phyloP scores from a whole-genome alignment of 108 stramenopile species.

The Fistulifera solaris region DNA sequence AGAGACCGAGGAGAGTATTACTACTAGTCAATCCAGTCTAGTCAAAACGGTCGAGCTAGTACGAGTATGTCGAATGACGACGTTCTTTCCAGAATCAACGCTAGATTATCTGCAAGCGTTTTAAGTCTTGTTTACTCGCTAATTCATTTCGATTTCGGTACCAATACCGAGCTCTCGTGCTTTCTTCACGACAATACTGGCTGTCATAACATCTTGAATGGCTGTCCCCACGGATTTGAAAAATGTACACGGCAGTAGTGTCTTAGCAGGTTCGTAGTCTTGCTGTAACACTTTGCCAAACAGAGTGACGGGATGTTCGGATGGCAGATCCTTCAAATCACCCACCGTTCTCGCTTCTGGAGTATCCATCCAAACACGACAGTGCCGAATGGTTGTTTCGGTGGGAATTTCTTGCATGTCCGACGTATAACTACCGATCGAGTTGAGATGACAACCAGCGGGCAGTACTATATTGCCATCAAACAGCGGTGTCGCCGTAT shows the following conservation, averaged over 20 bases:
- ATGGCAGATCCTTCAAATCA: constrained; percentile 49
- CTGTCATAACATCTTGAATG: constrained; percentile 75
- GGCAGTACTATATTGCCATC: constrained; percentile 28
- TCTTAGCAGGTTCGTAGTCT: constrained; percentile 11
- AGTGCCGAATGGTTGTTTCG: constrained; percentile 18
- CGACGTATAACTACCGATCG: constrained; percentile 66
- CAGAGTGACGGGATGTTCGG: constrained; percentile 24
- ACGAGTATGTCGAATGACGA: too few relatives aligned
- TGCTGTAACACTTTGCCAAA: constrained; percentile 43
- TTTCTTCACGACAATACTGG: constrained; percentile 24
- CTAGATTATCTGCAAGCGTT: too few relatives aligned
- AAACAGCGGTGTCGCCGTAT: constrained; percentile 59
- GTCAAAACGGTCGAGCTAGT: too few relatives aligned
- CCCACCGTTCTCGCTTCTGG: constrained; percentile 64
- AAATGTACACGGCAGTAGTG: constrained; percentile 41
- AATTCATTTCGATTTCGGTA: constrained; percentile 30
- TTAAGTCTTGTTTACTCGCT: too few relatives aligned
- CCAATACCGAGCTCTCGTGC: constrained; percentile 32
- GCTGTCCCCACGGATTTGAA: constrained; percentile 71
- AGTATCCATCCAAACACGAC: constrained; percentile 56
- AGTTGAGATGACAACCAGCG: constrained; percentile 54
- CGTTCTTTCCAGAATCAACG: too few relatives aligned
- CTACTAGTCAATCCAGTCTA: too few relatives aligned
- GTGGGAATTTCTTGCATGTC: constrained; percentile 62
- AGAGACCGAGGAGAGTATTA: too few relatives aligned